Percentiles rank a stretch among this genome's conserved stretches.
Conservation (phyloP, 2,329 filamentous ascomycete genomes). For the Fusarium bactridioides region DNA sequence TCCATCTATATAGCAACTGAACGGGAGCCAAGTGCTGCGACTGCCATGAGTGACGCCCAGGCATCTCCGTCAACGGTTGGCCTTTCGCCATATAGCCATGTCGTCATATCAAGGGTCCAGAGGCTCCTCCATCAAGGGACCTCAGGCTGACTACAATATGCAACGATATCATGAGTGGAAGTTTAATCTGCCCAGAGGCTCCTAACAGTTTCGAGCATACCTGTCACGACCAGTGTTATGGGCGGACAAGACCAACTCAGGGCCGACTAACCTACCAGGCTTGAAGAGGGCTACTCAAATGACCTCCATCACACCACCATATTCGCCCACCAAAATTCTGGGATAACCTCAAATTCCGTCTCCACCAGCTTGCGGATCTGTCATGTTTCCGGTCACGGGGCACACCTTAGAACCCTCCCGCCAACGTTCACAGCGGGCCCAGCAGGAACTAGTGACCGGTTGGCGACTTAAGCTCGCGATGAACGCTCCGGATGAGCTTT, state of each 20-base stretch:
- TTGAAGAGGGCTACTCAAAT: background rate
- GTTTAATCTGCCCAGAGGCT: background rate
- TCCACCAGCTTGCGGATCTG: background rate
- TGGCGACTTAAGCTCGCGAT: background rate
- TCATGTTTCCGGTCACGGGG: background rate
- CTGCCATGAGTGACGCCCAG: background rate
- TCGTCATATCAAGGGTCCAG: slow-evolving; percentile 7
- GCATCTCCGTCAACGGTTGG: too few relatives aligned
- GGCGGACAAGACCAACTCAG: background rate
- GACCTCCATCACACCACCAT: background rate
- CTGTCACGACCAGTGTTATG: background rate
- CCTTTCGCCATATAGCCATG: background rate
- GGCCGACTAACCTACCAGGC: background rate
- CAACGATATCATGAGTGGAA: background rate
- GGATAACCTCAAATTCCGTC: background rate
- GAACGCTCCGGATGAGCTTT: background rate
- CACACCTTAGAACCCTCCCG: background rate
- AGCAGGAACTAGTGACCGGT: background rate
- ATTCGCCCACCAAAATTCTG: background rate
- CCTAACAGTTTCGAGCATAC: background rate
- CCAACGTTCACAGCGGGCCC: background rate
- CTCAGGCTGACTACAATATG: background rate
- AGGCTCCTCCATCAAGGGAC: background rate
- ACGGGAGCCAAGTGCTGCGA: too few relatives aligned
- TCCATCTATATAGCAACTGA: slow-evolving; percentile 16